A percentile compares a stretch with the other conserved stretches of the same genome.
phyloP scores from a whole-genome alignment of 2,329 filamentous ascomycete species.

The Ambrosiella xylebori region DNA sequence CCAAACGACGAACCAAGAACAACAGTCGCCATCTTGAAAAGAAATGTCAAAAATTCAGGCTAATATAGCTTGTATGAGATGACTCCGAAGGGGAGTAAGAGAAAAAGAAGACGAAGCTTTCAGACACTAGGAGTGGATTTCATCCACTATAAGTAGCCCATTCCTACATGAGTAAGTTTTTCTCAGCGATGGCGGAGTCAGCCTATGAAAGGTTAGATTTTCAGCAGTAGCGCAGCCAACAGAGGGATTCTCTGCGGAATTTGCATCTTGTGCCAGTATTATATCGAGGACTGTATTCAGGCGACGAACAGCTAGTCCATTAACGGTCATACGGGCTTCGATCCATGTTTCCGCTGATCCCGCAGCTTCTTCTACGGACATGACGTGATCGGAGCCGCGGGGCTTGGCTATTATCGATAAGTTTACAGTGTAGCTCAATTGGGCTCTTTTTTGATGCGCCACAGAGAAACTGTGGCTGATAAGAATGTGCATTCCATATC shows the following conservation, averaged over 20 bases:
- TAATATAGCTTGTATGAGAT: conserved; percentile 11
- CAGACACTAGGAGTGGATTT: conserved; percentile 4
- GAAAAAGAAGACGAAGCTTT: conserved; percentile 11
- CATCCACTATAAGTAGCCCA: conserved; percentile 5
- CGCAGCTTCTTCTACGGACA: neutral
- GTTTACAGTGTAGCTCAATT: too few species aligned
- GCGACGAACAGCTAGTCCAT: too few species aligned
- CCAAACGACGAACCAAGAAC: conserved; percentile 13
- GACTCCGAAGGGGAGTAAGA: conserved; percentile 13
- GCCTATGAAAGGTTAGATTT: neutral
- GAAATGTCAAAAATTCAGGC: conserved; percentile 12
- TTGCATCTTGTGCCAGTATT: too few species aligned
- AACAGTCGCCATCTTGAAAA: conserved; percentile 13
- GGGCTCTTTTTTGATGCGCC: too few species aligned
- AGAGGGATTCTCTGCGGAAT: neutral
- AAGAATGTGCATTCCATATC: too few species aligned
- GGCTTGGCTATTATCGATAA: neutral
- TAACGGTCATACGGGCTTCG: too few species aligned
- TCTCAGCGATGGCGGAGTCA: neutral
- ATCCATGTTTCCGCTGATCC: neutral
- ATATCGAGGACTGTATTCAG: too few species aligned
- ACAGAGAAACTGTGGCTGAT: too few species aligned
- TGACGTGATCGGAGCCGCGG: neutral
- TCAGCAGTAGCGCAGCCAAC: too few species aligned
- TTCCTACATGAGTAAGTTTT: neutral